phyloP scores from a whole-genome alignment of 352 stramenopile species.

The Aphanomyces euteiches region DNA sequence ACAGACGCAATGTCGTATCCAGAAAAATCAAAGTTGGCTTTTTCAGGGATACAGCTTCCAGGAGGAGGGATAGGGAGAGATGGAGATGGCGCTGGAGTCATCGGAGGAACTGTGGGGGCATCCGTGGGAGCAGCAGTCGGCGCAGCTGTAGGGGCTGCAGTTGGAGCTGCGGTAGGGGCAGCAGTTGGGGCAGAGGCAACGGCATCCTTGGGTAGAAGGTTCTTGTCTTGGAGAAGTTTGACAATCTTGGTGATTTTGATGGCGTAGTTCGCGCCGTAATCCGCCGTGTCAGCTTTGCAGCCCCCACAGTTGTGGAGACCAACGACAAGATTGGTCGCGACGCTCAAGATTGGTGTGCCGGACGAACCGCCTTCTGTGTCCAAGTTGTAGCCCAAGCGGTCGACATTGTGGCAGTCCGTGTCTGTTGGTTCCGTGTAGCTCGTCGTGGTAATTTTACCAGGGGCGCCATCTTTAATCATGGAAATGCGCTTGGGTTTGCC shows the following conservation, averaged over 20 bases:
- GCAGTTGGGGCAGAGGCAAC: neutral
- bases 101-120: neutral
- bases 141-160: neutral
- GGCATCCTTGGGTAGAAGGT: constrained; percentile 48
- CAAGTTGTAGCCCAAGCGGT: constrained; percentile 22
- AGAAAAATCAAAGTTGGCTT: too few species aligned
- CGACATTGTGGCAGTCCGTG: constrained; percentile 12
- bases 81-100: neutral
- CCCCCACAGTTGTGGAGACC: constrained; percentile 67
- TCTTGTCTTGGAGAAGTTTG: constrained; percentile 42
- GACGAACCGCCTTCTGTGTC: constrained; percentile 36
- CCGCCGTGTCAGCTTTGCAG: constrained; percentile 36
- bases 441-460: constrained; percentile 5
- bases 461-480: neutral
- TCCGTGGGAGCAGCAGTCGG: neutral
- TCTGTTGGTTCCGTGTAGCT: neutral
- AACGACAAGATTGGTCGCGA: constrained; percentile 51
- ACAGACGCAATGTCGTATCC: too few species aligned
- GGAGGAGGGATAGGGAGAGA: neutral
- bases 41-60: too few species aligned
- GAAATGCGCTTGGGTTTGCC: constrained; percentile 15
- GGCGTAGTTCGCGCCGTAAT: constrained; percentile 44
- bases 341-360: constrained; percentile 52
- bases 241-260: constrained; percentile 70
- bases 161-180: neutral